These are phyloP conservation scores for Mangifera indica DNA, from an alignment of 345 rosid species.

Conservation along the genomic window DNA sequence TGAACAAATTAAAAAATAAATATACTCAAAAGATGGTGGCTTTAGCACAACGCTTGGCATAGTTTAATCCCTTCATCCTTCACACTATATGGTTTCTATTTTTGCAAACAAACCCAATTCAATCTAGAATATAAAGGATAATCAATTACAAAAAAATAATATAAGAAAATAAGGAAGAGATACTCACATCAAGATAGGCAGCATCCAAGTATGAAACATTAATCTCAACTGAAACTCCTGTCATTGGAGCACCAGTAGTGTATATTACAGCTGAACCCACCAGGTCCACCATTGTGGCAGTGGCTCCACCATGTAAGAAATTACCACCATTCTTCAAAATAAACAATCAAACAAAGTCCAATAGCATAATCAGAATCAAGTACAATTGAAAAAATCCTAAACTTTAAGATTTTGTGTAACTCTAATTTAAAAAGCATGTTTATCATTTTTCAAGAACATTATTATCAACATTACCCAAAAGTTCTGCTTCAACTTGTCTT, in stretches of 20 bases:
- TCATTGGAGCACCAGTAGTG: conserved; percentile 45
- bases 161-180: background rate
- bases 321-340: conserved; percentile 66
- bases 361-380: background rate
- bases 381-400: background rate
- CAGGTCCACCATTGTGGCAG: conserved; percentile 82
- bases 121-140: background rate
- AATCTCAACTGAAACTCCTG: conserved; percentile 85
- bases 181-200: conserved; percentile 63
- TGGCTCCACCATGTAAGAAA: conserved; percentile 96
- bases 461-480: too few relatives aligned
- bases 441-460: too few relatives aligned
- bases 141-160: background rate
- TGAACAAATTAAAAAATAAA: background rate
- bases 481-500: too few relatives aligned
- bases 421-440: too few relatives aligned
- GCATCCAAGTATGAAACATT: conserved; percentile 86
- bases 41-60: background rate
- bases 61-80: background rate
- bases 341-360: background rate
- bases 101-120: background rate
- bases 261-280: conserved; percentile 73
- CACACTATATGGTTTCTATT: background rate
- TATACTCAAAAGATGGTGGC: background rate
- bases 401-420: background rate